Conservation (phyloP, 345 rosid genomes). For the Citrus trifoliata region DNA sequence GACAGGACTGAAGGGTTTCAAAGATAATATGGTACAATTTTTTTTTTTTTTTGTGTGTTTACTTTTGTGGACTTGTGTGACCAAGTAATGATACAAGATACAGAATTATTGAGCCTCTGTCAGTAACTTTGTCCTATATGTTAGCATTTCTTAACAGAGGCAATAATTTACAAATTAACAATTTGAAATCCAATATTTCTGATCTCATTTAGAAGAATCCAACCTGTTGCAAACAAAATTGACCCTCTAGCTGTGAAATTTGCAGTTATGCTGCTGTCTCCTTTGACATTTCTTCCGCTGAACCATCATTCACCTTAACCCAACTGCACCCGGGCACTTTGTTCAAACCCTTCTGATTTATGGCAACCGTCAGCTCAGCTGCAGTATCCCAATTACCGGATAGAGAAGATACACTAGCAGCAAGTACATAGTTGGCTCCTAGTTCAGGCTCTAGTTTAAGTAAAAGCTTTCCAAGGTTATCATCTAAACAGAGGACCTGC, state of each 20-base stretch:
- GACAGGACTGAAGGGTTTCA: slow-evolving; percentile 1
- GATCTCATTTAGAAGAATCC: neutral
- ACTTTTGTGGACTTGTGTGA: neutral
- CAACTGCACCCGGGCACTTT: neutral
- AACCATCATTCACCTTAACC: neutral
- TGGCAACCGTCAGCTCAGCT: slow-evolving; percentile 19
- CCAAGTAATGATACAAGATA: neutral
- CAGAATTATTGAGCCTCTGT: slow-evolving; percentile 11
- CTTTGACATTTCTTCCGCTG: neutral
- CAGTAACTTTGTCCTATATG: slow-evolving; percentile 14
- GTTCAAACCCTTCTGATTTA: slow-evolving; percentile 20
- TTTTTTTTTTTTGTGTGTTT: neutral
- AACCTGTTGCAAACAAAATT: neutral
- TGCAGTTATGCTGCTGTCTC: neutral
- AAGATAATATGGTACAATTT: neutral
- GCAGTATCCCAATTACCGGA: slow-evolving; percentile 28
- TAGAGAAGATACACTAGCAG: slow-evolving; percentile 20
- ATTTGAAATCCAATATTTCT: neutral
- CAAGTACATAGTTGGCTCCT: slow-evolving; percentile 28
- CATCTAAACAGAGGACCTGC: slow-evolving; percentile 7
- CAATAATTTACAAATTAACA: slow-evolving; percentile 2
- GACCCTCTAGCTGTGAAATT: neutral
- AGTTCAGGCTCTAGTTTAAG: slow-evolving; percentile 21
- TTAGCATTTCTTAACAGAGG: neutral
- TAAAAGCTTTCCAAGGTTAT: slow-evolving; percentile 11